Evolutionary conservation across 2,329 filamentous ascomycete genomes (phyloP), one percentile per base, ranked within the genome.

Genomic region (Phaeophleospora eucalypticola): DNA sequence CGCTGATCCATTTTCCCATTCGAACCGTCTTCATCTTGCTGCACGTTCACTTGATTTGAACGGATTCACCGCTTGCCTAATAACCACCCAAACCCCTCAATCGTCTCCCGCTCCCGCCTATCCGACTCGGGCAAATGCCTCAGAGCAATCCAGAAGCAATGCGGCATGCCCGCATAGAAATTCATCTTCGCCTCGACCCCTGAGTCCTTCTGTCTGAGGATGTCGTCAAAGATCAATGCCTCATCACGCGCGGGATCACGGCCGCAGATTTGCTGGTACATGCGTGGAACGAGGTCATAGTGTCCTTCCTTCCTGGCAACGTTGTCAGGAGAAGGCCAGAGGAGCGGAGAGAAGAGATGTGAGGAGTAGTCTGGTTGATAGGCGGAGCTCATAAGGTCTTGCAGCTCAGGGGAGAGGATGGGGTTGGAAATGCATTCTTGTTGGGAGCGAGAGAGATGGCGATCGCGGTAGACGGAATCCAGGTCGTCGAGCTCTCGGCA

Each of bases 211-310:
- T n/a, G n/a, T n/a, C n/a, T n/a, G 45, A 80, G 53, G 0, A 73
- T 57, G 32, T 67, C 60, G 53, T 77, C 75, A 48, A 78, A 79
- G 0, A 79, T 71, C 35, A 80, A 51, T 0, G 63, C 71, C 43
- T 79, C 77, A 49, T 80, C 77, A 2, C 77, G 62, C 6, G 74
- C 52, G 0, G 70, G 70, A 56, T 80, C 77, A 42, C 73, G 44
- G 4, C 75, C 77, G 49, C 68, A 71, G 1, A 78, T 61, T 56
- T 78, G 74, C 3, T 80, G 61, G 56, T 77, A 79, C 0, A 71
- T 65, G 2, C 63, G 66, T 3, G 75, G 74, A n/a, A n/a, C n/a
- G 9, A 76, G 58, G 2, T 55, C 63, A 3, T 53, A 48, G 42
- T 69, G 66, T 12, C 48, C 40, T 32, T 41, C 15, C 16, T 43